Base-by-base conservation (phyloP, 495 filamentous ascomycete species). In the Podospora conica region DNA sequence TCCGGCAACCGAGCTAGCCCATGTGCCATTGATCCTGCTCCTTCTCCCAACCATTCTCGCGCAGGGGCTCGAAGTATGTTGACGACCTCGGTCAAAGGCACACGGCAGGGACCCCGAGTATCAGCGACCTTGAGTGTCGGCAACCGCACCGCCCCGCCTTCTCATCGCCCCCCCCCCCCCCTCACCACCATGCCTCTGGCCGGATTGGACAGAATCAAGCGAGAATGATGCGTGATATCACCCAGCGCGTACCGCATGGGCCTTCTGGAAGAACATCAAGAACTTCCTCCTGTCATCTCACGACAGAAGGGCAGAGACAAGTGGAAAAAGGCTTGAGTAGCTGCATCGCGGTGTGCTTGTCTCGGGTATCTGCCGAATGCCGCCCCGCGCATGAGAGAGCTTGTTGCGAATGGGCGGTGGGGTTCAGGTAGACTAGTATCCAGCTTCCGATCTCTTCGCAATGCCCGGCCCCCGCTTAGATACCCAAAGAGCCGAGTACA, bases 351-450 rank as follows among this genome's bases (percentile, higher is more conserved):
- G 33, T 48, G 15, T 59, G 57, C 25, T 8, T 59, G 57, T 59
- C 57, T 59, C 57, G 57, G 57, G 57, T 59, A 59, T 27, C 57
- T 59, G 57, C 57, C 57, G 57, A 59, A 29, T 48, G 33, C 33
- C 33, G 33, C 33, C 33, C 33, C 15, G 18, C 15, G 33, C 33
- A 48, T 48, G 33, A 48, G 33, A 48, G 33, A n/a, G 33, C 33
- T 48, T 48, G 33, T n/a, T 48, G 33, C 33, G 33, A 48, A 48
- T 48, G 15, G 33, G 33, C 33, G 33, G 33, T 48, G 33, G 33
- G 33, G 15, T 15, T 48, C 33, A 48, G 15, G 33, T 8, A 48
- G 15, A n/a, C 33, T 18, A 48, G 33, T n/a, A 12, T n/a, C 33
- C 15, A 48, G 33, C 33, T 48, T 48, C 33, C 33, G 33, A 48